These are phyloP conservation scores for Penicillium olsonii DNA, from an alignment of 2,329 filamentous ascomycete genomes.

Conservation along the genomic window DNA sequence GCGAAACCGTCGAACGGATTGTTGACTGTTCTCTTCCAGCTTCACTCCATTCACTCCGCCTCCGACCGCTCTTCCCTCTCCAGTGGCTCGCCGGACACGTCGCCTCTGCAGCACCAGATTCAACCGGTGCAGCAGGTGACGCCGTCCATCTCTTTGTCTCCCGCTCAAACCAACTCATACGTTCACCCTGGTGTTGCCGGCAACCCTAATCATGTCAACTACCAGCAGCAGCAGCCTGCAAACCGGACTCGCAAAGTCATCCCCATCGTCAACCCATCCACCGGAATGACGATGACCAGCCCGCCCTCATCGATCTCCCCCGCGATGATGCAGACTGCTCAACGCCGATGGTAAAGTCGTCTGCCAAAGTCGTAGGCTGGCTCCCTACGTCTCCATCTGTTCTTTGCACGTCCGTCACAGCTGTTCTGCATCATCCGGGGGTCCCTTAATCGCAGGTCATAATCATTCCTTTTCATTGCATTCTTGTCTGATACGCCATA, in stretches of 20 bases:
- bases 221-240: slow-evolving; percentile 91
- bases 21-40: slow-evolving; percentile 52
- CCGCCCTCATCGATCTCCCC: slow-evolving; percentile 74
- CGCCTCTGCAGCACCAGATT: slow-evolving; percentile 81
- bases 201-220: slow-evolving; percentile 69
- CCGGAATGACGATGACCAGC: slow-evolving; percentile 83
- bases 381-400: slow-evolving; percentile 29
- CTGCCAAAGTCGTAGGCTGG: slow-evolving; percentile 24
- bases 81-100: slow-evolving; percentile 89
- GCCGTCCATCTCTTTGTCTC: slow-evolving; percentile 72
- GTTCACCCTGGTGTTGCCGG: slow-evolving; percentile 70
- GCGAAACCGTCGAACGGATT: not conserved
- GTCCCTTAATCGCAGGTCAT: slow-evolving; percentile 37
- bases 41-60: slow-evolving; percentile 87
- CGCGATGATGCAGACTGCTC: slow-evolving; percentile 59
- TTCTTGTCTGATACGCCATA: slow-evolving; percentile 32
- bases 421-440: slow-evolving; percentile 40
- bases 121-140: slow-evolving; percentile 73
- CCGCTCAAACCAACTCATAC: slow-evolving; percentile 54
- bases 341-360: slow-evolving; percentile 44
- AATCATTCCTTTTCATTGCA: slow-evolving; percentile 30
- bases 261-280: slow-evolving; percentile 94
- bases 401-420: slow-evolving; percentile 33
- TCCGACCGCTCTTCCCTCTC: slow-evolving; percentile 92
- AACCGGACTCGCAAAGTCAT: slow-evolving; percentile 92